Evolutionary conservation across 2,329 filamentous ascomycete species (phyloP), one percentile per base, ranked within the genome.

Genomic region (Aspergillus floridensis): DNA sequence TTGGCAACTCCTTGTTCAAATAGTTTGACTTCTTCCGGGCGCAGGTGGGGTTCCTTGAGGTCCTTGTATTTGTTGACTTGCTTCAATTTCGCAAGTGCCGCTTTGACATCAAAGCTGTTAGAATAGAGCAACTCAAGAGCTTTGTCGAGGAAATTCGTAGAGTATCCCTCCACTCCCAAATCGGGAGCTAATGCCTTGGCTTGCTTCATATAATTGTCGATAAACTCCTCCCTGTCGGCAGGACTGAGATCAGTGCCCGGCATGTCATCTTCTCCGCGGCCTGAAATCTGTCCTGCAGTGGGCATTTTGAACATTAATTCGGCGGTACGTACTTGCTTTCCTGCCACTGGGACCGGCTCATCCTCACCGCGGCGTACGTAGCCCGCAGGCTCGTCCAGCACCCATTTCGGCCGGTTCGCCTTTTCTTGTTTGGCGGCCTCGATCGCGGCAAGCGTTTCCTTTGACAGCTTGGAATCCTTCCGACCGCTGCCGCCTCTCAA

Each of bases 1-100:
- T 95, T 96, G 50, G 85, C 80, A 11, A 99, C 91, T 46, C 86
- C 95, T 71, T 97, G 93, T 70, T 97, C 95, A 68, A 98, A 98
- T 61, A 89, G 90, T 76, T 95, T 95, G 62, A 90, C 80, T 72
- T 99, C 93, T 32, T 90, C 82, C 8, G 90, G 81, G 48, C 82
- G 91, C 53, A 96, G 77, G 58, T 91, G 86, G 0, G 95, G 95
- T 73, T 98, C 93, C 68, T 93, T 92, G 68, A 98, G 87, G 53
- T 87, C 87, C 60, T 83, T 84, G 38, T 84, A 82, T 61, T 86
- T 86, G 61, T 93, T 86, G 11, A 88, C 80, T 66, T 86, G 85
- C 55, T 85, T 81, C 32, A 98, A 81, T 59, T 85, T 83, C 63
- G 87, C 84, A 24, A 96, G 79, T 0, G 93, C 90, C 65, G 83